Base-by-base conservation (phyloP, 345 rosid species). In the Bruguiera gymnorhiza region DNA sequence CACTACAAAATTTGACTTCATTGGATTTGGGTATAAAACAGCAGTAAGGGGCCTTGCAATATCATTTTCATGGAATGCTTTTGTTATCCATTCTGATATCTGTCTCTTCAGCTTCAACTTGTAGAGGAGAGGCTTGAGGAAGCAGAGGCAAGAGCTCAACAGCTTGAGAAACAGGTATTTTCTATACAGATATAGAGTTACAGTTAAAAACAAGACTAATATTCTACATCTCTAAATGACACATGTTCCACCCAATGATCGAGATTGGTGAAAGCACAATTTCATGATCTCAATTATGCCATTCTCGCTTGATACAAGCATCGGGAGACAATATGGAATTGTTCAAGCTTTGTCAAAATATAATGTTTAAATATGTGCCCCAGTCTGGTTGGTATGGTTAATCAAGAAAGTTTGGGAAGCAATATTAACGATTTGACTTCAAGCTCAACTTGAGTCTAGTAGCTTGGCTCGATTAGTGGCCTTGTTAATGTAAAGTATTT, bases 31-130 rank as follows among this genome's bases (percentile, higher is more conserved):
- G 27, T 53, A 7, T 53, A 56, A 52, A 53, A 21, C 37, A 5
- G 27, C 56, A 21, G 9, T 55, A 30, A 39, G 26, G 24, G 30
- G 30, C 36, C 39, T 51, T 24, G 36, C 29, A 1, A 39, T 62
- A n/a, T 29, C 54, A 18, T 32, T 43, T 21, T 58, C 68, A 20
- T 48, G 52, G 55, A 66, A 20, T 26, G 18, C 4, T 52, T 64
- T 8, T 57, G 61, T 73, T 72, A 62, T 65, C 75, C 65, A 62
- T 73, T 63, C 60, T 86, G 80, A 83, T 78, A 70, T 75, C 65
- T 86, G 79, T 69, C 61, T 23, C 36, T 67, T 46, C 73, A 67
- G 80, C 75, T 71, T 67, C 80, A 73, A 56, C 75, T 71, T 55
- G 69, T 76, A 62, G 76, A 73, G 39, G 80, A 62, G 65, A 71